Percentiles rank a stretch among this genome's conserved stretches.
phyloP scores from a whole-genome alignment of 257 asterid genomes.

The Fraxinus quadrangulata region DNA sequence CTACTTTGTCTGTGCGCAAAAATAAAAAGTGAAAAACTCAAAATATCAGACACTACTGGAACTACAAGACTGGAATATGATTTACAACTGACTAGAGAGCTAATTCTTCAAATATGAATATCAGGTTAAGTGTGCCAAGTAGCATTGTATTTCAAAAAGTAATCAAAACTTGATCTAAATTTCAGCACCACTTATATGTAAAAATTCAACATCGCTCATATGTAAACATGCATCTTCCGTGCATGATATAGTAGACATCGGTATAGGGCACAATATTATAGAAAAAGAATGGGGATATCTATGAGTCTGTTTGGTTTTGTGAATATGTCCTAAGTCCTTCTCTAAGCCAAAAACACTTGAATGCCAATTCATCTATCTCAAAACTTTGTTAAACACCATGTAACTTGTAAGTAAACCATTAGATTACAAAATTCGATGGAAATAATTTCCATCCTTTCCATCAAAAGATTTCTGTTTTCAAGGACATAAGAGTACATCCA shows the following conservation, averaged over 20 bases:
- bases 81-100: neutral
- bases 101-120: neutral
- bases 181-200: neutral
- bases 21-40: neutral
- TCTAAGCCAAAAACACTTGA: constrained; percentile 9
- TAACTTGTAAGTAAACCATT: neutral
- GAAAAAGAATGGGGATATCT: neutral
- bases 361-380: constrained; percentile 1
- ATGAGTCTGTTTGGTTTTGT: neutral
- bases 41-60: constrained; percentile 4
- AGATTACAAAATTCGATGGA: constrained; percentile 1
- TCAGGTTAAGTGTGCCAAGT: neutral
- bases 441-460: neutral
- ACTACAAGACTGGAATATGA: neutral
- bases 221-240: neutral
- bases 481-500: neutral
- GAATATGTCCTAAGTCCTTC: neutral
- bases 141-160: neutral
- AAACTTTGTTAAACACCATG: neutral
- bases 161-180: neutral
- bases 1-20: neutral
- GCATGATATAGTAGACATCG: neutral
- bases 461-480: neutral
- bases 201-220: neutral
- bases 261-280: neutral